A percentile compares a stretch with the other conserved stretches of the same genome.
These are phyloP conservation scores for Iris pallida DNA, from an alignment of 116 monocot genomes.

Conservation along the genomic window DNA sequence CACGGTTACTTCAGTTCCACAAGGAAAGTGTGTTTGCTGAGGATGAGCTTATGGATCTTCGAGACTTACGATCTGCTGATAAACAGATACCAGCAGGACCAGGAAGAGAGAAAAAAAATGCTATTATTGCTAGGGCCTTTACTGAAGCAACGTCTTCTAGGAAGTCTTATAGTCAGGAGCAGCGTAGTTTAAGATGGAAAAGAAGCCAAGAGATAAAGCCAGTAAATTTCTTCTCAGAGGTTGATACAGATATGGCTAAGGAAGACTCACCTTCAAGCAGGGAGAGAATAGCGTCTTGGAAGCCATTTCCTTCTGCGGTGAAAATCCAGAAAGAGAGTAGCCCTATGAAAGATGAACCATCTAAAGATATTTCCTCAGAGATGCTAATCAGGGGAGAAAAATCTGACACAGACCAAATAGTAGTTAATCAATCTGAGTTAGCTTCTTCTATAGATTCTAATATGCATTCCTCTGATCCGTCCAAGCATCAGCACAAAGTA, in stretches of 20 bases:
- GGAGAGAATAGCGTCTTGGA: conserved; percentile 71
- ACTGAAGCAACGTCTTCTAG: conserved; percentile 38
- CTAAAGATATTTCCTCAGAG: conserved; percentile 9
- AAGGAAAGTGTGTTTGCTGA: conserved; percentile 78
- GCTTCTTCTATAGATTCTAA: conserved; percentile 28
- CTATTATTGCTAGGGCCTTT: conserved; percentile 17
- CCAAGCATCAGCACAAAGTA: conserved; percentile 67
- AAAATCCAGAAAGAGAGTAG: conserved; percentile 34
- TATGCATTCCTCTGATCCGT: conserved; percentile 30
- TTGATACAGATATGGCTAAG: conserved; percentile 27
- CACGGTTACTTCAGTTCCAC: conserved; percentile 82
- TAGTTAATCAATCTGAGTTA: conserved; percentile 35
- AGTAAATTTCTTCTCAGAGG: conserved; percentile 33
- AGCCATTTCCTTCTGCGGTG: conserved; percentile 45
- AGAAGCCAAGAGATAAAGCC: conserved; percentile 75
- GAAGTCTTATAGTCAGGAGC: conserved; percentile 83
- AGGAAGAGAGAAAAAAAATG: conserved; percentile 16
- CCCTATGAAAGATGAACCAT: conserved; percentile 20
- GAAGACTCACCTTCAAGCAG: conserved; percentile 37
- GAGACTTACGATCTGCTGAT: conserved; percentile 42
- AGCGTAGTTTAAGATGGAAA: conserved; percentile 66
- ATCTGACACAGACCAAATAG: conserved; percentile 17
- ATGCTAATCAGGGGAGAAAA: conserved; percentile 3
- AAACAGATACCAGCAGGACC: conserved; percentile 13
- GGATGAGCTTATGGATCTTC: conserved; percentile 55